These are phyloP conservation scores for Euphorbia tirucalli DNA, from an alignment of 345 rosid species.

Conservation along the genomic window DNA sequence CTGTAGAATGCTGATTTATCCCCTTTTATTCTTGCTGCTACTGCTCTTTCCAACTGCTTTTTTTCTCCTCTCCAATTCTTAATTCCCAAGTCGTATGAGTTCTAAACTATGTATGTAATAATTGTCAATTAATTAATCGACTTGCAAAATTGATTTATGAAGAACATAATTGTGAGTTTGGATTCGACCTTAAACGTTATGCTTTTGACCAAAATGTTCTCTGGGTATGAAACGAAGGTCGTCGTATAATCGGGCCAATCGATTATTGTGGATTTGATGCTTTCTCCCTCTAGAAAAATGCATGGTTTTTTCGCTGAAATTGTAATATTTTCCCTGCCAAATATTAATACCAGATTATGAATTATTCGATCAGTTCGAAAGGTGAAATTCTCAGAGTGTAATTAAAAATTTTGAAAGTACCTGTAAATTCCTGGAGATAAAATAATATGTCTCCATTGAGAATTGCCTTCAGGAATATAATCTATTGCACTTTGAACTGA, in stretches of 20 bases:
- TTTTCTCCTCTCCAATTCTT: too few species aligned
- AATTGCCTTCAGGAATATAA: slow-evolving; percentile 28
- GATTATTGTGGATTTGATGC: slow-evolving; percentile 14
- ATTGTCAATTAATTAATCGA: neutral
- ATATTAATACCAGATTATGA: too few species aligned
- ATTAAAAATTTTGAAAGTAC: slow-evolving; percentile 18
- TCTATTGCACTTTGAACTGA: slow-evolving; percentile 41
- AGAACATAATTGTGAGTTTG: too few species aligned
- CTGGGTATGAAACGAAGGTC: slow-evolving; percentile 27
- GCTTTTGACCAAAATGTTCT: slow-evolving; percentile 27
- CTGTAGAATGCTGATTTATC: slow-evolving; percentile 32
- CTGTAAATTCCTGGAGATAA: slow-evolving; percentile 27
- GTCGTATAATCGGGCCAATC: slow-evolving; percentile 25
- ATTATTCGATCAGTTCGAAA: too few species aligned
- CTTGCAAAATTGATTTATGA: neutral
- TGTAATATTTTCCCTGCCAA: slow-evolving; percentile 37
- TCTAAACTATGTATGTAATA: slow-evolving; percentile 23
- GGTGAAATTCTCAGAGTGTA: too few species aligned
- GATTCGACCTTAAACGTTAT: slow-evolving; percentile 23
- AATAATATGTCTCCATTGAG: slow-evolving; percentile 32
- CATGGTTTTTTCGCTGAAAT: slow-evolving; percentile 26
- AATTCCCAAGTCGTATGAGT: slow-evolving; percentile 21
- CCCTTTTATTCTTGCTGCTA: slow-evolving; percentile 35
- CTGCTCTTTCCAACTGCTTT: slow-evolving; percentile 19
- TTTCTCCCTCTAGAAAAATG: slow-evolving; percentile 34